Evolutionary conservation across 805 yeast genomes (phyloP), one percentile per base, ranked within the genome.

Genomic region (Metschnikowia continentalis): DNA sequence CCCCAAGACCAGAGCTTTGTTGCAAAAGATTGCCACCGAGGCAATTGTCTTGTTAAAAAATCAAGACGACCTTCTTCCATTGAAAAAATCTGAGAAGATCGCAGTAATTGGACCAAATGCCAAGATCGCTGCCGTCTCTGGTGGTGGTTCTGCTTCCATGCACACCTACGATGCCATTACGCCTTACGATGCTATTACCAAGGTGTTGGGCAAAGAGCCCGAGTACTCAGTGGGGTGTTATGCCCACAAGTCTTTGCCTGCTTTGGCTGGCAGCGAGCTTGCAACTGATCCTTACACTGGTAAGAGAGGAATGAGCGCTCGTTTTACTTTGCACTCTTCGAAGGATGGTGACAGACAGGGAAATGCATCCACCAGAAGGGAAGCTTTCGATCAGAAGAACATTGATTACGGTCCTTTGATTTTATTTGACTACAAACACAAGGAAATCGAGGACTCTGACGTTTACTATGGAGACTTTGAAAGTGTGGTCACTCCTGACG

Each of bases 41-140:
- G 67, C 82, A 1, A 72, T 79, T 46, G 86, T 83, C 6, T 64
- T 83, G 51, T 71, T 83, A 64, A 81, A 81, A 61, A 83, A 83
- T 60, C 81, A 80, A 15, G 56, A 64, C 39, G 54, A 59, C 26
- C 51, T 77, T 3, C 65, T 81, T 50, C 88, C 88, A 1, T 68
- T 83, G 50, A 59, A 58, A 37, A 75, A 70, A 54, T 51, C 58
- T 17, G 72, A 72, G 43, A 70, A 61, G 10, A 68, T 75, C 33
- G 79, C 81, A 1, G 76, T 83, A 17, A 78, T 83, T 58, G 88
- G 88, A 3, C 85, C 86, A 35, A 80, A 78, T 54, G 85, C 81
- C 26, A 78, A 72, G 54, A 63, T 61, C 42, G 69, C 81, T 6
- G 73, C 76, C 37, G 77, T 70, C 53, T 76, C 81, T 22, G 86